Percentiles rank a stretch among this genome's conserved stretches.
Evolutionary conservation across 2,329 filamentous ascomycete species (phyloP).

Genomic region (Aspergillus sp.): DNA sequence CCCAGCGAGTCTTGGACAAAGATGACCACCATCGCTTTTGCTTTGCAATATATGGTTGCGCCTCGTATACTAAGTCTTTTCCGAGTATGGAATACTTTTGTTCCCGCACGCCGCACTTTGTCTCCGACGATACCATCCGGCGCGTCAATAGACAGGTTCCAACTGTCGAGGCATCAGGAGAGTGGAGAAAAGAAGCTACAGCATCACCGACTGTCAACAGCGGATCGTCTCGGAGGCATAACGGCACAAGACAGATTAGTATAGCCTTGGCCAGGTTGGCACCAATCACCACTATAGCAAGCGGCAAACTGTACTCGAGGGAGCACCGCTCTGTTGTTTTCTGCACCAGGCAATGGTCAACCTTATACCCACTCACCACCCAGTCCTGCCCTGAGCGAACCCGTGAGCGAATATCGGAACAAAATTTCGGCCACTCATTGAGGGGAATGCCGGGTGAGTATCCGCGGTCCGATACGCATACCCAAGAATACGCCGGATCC

Average conservation of each 20-base stretch:
- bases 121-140: too few species aligned
- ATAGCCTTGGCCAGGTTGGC: conserved; percentile 15
- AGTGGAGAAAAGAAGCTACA: too few species aligned
- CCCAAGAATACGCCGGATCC: conserved; percentile 2
- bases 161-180: too few species aligned
- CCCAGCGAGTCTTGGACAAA: background rate
- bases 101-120: too few species aligned
- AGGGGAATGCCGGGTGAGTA: too few species aligned
- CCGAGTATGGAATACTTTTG: too few species aligned
- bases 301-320: conserved; percentile 18
- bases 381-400: background rate
- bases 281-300: conserved; percentile 18
- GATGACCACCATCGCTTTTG: background rate
- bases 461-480: background rate
- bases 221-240: background rate
- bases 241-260: background rate
- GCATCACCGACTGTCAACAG: too few species aligned
- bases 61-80: background rate
- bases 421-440: background rate
- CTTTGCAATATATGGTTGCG: background rate
- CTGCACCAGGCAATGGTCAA: conserved; percentile 16
- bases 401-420: too few species aligned
- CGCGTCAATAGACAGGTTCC: too few species aligned
- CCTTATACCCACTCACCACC: background rate
- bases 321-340: conserved; percentile 19